A percentile compares a stretch with the other conserved stretches of the same genome.
Evolutionary conservation across 192 early-diverging fungal species (phyloP).

Genomic region (Gaertneriomyces semiglobifer): DNA sequence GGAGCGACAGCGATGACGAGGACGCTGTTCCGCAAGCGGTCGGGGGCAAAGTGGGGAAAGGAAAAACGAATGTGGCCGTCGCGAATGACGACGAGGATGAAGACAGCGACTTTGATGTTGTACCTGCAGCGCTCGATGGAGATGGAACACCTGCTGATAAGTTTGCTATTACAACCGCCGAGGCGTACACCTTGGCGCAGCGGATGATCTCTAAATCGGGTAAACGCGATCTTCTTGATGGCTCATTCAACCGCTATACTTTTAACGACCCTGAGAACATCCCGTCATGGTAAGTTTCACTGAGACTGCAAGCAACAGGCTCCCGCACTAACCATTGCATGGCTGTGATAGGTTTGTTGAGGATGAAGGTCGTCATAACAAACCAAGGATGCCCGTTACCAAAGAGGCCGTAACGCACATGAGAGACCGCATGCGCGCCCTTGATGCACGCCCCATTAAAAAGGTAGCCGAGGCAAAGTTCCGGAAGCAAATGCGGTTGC

Average conservation of each 20-base stretch:
- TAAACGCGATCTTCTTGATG: conserved; percentile 83
- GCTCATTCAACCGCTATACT: conserved; percentile 85
- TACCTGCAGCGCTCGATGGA: conserved; percentile 21
- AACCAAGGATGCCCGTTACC: conserved; percentile 85
- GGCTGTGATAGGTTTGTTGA: conserved; percentile 65
- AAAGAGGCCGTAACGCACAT: conserved; percentile 93
- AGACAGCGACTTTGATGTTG: conserved; percentile 57
- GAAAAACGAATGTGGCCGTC: conserved; percentile 49
- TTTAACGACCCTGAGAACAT: conserved; percentile 82
- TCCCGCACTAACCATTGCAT: conserved; percentile 12
- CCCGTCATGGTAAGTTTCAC: conserved; percentile 68
- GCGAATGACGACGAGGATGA: conserved; percentile 43
- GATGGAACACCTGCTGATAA: conserved; percentile 27
- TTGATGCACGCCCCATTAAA: conserved; percentile 98
- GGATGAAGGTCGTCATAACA: conserved; percentile 88
- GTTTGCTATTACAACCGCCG: conserved; percentile 80
- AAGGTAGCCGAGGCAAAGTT: conserved; percentile 99
- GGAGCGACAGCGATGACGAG: conserved; percentile 38
- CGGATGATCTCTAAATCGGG: conserved; percentile 75
- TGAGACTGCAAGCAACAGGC: not conserved
- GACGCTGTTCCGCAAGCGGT: conserved; percentile 17
- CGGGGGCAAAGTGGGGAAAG: conserved; percentile 22
- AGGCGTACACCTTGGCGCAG: conserved; percentile 85
- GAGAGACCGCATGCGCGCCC: conserved; percentile 73
- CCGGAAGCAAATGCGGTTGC: conserved; percentile 83